Conservation (phyloP, 345 rosid genomes). For the Eucalyptus paniculata region DNA sequence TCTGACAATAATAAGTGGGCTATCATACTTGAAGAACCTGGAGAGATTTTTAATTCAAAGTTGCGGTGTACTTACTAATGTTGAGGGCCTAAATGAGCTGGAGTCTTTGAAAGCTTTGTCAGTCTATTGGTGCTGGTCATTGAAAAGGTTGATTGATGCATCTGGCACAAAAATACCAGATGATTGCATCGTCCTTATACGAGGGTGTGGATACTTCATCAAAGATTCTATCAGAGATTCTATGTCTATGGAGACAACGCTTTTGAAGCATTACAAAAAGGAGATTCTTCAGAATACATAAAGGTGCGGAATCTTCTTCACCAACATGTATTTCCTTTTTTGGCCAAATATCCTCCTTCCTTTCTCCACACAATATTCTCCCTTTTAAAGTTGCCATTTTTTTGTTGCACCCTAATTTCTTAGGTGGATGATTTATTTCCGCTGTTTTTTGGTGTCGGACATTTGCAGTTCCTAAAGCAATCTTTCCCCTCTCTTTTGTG, state of each 20-base stretch:
- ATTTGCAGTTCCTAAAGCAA: neutral
- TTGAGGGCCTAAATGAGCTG: fast-evolving
- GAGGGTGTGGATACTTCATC: fast-evolving
- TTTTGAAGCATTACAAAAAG: neutral
- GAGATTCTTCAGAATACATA: neutral
- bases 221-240: fast-evolving
- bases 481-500: neutral
- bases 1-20: no score
- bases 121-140: fast-evolving
- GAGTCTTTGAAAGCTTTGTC: fast-evolving
- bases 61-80: fast-evolving
- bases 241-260: fast-evolving
- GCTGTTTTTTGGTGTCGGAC: no score
- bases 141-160: no score
- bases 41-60: fast-evolving
- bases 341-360: neutral
- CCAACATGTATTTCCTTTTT: neutral
- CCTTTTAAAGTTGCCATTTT: neutral
- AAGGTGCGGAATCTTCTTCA: neutral
- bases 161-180: no score
- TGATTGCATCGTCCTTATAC: fast-evolving
- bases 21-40: no score
- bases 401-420: neutral
- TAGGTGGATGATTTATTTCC: neutral
- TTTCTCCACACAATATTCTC: neutral